Base-by-base conservation (phyloP, 306 rosid genomes). In the Quillaja saponaria region DNA sequence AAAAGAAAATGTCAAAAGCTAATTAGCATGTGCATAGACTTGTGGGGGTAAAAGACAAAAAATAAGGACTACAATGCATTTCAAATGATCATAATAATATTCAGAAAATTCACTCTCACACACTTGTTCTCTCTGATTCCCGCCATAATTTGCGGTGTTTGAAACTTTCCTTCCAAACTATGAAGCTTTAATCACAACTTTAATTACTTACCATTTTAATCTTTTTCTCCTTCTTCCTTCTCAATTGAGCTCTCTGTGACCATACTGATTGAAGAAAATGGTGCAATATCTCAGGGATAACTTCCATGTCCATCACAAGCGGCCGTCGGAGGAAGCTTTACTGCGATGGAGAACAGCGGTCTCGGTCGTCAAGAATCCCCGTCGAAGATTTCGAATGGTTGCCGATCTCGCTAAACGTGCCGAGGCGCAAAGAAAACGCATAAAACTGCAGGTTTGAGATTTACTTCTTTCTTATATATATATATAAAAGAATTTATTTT, bases 391-490 rank as follows among this genome's bases (percentile, higher is more conserved):
- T 51, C 95, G 96, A 48, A 84, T 81, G 90, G 90, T 89, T 13
- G 95, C 98, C 51, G 85, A 92, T 74, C 99, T 89, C 47, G 87
- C 86, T 35, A 87, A 83, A 72, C 90, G 96, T 0, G 96, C 92
- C 13, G 82, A 88, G 8, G 80, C 76, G 16, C 88, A 76, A 21
- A 18, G 19, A 3, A 84, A 81, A 44, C 96, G 95, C 65, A 15
- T 8, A 62, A 86, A 67, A 8, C 77, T 82, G 52, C 96, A 92
- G 95, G 96, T 82, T 34, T 18, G 19, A 25, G 40, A 42, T 35
- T 5, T 37, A 45, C 15, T 61, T 49, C 25, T 46, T 17, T 33
- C 42, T 31, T 61, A 42, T 11, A 3, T 14, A 13, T 44, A 13
- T 49, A 44, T 44, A n/a, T n/a, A n/a, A n/a, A n/a, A n/a, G n/a